Percentiles rank a stretch among this genome's conserved stretches.
These are phyloP conservation scores for Teratosphaeria gauchensis DNA, from an alignment of 2,329 filamentous ascomycete genomes.

Conservation along the genomic window DNA sequence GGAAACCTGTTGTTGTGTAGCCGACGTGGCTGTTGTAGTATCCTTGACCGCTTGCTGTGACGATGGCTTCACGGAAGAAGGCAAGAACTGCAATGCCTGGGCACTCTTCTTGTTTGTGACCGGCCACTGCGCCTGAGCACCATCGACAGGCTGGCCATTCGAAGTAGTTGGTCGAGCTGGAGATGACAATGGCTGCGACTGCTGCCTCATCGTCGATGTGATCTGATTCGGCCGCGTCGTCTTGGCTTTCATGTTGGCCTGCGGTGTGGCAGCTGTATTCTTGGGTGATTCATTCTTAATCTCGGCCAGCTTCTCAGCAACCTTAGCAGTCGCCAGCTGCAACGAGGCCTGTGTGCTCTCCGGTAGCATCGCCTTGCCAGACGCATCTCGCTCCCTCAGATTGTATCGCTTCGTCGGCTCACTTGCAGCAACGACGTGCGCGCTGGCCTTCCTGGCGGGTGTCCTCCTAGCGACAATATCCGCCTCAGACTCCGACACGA, in stretches of 20 bases:
- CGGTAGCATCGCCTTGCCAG: background rate
- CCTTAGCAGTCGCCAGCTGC: conserved; percentile 2
- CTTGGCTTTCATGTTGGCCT: background rate
- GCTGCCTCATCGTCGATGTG: background rate
- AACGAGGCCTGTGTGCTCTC: background rate
- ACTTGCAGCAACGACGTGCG: conserved; percentile 14
- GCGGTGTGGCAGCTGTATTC: background rate
- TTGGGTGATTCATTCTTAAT: background rate
- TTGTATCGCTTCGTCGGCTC: conserved; percentile 1
- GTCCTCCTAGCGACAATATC: conserved; percentile 18
- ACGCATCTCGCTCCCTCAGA: conserved; percentile 3
- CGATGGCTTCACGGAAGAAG: conserved; percentile 13
- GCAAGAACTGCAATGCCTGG: conserved; percentile 9
- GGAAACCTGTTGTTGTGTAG: background rate
- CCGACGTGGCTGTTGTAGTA: background rate
- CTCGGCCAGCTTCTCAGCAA: conserved; percentile 5
- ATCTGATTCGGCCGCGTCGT: background rate
- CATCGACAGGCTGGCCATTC: background rate
- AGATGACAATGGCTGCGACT: background rate
- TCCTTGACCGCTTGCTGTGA: background rate
- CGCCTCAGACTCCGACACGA: conserved; percentile 26
- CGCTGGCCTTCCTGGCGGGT: conserved; percentile 29
- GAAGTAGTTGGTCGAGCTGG: background rate
- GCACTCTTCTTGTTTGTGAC: conserved; percentile 8
- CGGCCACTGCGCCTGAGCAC: conserved; percentile 3